Evolutionary conservation across 306 rosid genomes (phyloP).

Genomic region (Cyamopsis tetragonoloba): DNA sequence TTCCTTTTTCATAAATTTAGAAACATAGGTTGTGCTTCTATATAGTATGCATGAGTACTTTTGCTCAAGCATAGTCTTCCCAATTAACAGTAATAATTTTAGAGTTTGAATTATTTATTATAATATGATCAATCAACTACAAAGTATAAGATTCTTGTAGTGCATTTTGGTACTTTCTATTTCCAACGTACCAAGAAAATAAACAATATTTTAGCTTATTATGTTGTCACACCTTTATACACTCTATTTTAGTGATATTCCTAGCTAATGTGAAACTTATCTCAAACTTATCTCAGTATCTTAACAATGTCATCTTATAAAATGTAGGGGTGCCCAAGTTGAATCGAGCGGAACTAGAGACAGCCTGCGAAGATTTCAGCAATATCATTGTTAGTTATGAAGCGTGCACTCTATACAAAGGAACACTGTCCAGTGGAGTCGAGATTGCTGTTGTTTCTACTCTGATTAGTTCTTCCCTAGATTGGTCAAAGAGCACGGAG

Average conservation of each 20-base stretch:
- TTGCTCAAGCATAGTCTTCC: neutral
- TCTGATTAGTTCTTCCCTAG: slow-evolving; percentile 42
- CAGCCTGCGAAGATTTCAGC: slow-evolving; percentile 97
- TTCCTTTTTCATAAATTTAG: neutral
- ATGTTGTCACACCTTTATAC: slow-evolving; percentile 6
- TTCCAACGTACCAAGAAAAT: neutral
- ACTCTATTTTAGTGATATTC: no score
- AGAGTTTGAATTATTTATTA: neutral
- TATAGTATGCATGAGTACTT: neutral
- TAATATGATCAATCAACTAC: neutral
- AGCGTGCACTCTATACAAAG: slow-evolving; percentile 63
- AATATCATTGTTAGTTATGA: slow-evolving; percentile 53
- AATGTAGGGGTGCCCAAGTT: slow-evolving; percentile 86
- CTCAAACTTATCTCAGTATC: no score
- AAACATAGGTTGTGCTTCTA: neutral
- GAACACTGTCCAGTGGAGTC: slow-evolving; percentile 87
- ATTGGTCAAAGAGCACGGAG: slow-evolving; percentile 76
- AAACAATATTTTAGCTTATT: neutral
- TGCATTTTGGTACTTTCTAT: neutral
- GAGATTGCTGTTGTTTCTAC: slow-evolving; percentile 91
- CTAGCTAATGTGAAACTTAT: no score
- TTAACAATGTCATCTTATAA: neutral
- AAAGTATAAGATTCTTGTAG: no score
- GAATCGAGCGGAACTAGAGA: slow-evolving; percentile 71
- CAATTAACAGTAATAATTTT: neutral